Conservation (phyloP, 2,329 filamentous ascomycete genomes). For the Zymoseptoria ardabiliae region DNA sequence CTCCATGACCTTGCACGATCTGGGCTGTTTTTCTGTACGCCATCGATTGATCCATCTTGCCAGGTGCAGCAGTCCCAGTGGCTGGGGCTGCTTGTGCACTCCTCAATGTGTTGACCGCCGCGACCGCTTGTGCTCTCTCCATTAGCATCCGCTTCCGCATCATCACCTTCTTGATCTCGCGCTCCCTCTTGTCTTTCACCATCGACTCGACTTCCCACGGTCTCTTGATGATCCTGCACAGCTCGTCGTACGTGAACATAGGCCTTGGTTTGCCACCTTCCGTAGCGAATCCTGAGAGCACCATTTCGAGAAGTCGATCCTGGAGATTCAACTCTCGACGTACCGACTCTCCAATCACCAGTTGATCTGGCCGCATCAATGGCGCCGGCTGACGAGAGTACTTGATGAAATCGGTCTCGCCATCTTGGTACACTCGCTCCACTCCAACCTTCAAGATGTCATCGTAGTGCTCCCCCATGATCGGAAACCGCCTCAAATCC, state of each 20-base stretch:
- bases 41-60: background rate
- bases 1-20: background rate
- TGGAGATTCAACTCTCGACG: slow-evolving; percentile 48
- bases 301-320: slow-evolving; percentile 48
- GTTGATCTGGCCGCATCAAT: slow-evolving; percentile 25
- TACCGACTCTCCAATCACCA: slow-evolving; percentile 51
- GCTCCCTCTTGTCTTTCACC: background rate
- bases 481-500: background rate
- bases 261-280: background rate
- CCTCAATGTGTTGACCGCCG: background rate
- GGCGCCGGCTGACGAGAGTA: background rate
- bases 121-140: background rate
- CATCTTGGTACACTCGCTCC: background rate
- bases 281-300: slow-evolving; percentile 48
- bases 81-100: background rate
- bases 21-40: background rate
- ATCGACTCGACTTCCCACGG: background rate
- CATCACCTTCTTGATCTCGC: background rate
- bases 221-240: background rate
- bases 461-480: background rate
- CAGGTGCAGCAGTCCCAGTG: background rate
- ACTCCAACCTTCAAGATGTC: background rate
- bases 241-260: background rate
- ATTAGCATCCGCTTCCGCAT: background rate
- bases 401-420: background rate